Base-by-base conservation (phyloP, 257 asterid species). In the Anisodus acutangulus region DNA sequence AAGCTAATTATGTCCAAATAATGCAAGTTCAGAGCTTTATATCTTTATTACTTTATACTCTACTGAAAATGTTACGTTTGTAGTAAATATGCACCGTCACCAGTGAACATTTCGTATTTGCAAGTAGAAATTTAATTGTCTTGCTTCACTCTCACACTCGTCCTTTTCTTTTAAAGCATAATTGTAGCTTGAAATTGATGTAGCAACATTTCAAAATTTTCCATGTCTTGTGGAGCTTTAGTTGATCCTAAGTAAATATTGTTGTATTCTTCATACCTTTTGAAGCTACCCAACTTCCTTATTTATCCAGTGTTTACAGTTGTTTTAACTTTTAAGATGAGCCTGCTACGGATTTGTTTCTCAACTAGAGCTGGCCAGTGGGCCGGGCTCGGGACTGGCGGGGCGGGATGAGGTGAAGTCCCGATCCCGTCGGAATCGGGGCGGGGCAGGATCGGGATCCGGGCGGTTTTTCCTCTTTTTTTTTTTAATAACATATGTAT, bases 151-250 rank as follows among this genome's bases (percentile, higher is more conserved):
- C 7, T 74, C 22, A 1, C 3, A 3, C 26, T 7, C 12, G 51
- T 45, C 62, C 26, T 76, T 12, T 37, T 68, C 22, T 26, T 53
- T 76, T 2, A 22, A 76, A 76, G 2, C 16, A 76, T n/a, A 26
- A 76, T 76, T 26, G 15, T 76, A 53, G 81, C 81, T 51, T 45
- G 80, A 31, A 31, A 22, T 53, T 26, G 81, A 51, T 22, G 53
- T 2, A 7, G 63, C 8, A 76, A 22, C 15, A 74, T 39, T 37
- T 69, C 78, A 3, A 41, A 59, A 0, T 8, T 69, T 41, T 41
- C 81, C 47, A 6, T 76, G 63, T 4, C 11, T 3, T 49, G 8
- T 13, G 26, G 81, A 76, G 26, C 47, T 51, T 76, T 53, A 26
- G 81, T 13, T 51, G 64, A 76, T 22, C 8, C 8, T 12, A 76